Percentiles rank a stretch among this genome's conserved stretches.
Evolutionary conservation across 78 protist species (phyloP).

Genomic region (Chrysochromulina parva): DNA sequence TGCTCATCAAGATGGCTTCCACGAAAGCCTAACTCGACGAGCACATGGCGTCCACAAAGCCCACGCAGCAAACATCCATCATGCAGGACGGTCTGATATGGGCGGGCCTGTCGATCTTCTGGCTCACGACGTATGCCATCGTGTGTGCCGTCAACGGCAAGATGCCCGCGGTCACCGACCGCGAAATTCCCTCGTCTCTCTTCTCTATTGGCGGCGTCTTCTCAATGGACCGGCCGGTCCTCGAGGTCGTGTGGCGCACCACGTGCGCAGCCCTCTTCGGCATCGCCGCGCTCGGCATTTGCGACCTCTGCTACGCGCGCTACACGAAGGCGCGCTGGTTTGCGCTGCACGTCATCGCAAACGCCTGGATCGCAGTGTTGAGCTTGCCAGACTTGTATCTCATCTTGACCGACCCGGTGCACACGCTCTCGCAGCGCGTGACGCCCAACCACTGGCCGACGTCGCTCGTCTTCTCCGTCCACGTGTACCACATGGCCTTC

Average conservation of each 20-base stretch:
- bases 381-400: not conserved
- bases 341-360: not conserved
- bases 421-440: not conserved
- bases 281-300: not conserved
- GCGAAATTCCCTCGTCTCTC: not conserved
- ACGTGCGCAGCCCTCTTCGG: not conserved
- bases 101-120: not conserved
- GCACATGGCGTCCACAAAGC: too few relatives aligned
- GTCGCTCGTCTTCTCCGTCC: constrained; percentile 4
- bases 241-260: not conserved
- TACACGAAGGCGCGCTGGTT: constrained; percentile 3
- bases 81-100: not conserved
- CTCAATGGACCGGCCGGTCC: not conserved
- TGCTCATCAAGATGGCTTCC: too few relatives aligned
- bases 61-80: too few relatives aligned
- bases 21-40: too few relatives aligned
- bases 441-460: not conserved
- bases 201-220: not conserved
- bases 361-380: not conserved
- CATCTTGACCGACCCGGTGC: not conserved
- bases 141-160: not conserved
- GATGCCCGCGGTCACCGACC: too few relatives aligned
- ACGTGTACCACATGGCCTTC: constrained; percentile 32
- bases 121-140: not conserved
- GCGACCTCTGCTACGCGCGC: not conserved